A percentile compares a stretch with the other conserved stretches of the same genome.
These are phyloP conservation scores for Suhomyces bribrorum DNA, from an alignment of 1,139 yeast genomes.

Conservation along the genomic window DNA sequence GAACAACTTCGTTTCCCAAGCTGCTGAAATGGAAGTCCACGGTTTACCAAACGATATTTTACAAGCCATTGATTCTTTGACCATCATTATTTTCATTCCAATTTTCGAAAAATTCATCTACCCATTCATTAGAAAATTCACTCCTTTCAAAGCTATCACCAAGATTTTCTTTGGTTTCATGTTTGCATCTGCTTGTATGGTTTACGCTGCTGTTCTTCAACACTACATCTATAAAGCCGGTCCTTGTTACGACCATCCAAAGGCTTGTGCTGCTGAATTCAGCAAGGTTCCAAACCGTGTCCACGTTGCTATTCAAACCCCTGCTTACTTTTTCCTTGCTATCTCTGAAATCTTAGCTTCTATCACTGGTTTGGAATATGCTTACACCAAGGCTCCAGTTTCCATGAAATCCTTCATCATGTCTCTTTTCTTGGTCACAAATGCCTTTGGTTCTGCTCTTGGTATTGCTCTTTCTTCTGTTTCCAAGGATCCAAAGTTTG, in stretches of 20 bases:
- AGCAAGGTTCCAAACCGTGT: conserved; percentile 47
- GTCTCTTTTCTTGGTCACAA: conserved; percentile 61
- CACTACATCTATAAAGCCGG: conserved; percentile 69
- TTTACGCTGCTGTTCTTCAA: conserved; percentile 81
- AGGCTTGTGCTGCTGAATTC: conserved; percentile 31
- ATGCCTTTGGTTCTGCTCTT: conserved; percentile 68
- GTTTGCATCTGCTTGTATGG: conserved; percentile 69
- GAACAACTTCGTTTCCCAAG: conserved; percentile 64
- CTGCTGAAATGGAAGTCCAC: conserved; percentile 63
- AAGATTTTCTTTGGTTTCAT: conserved; percentile 77
- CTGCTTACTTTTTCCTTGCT: conserved; percentile 63
- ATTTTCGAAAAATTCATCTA: conserved; percentile 54
- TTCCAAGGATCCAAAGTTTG: conserved; percentile 65
- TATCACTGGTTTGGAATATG: conserved; percentile 67
- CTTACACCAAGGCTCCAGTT: conserved; percentile 69
- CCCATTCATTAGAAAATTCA: conserved; percentile 54
- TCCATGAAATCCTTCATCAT: conserved; percentile 67
- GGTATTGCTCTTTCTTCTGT: conserved; percentile 73
- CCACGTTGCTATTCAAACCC: conserved; percentile 64
- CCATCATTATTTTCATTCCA: conserved; percentile 64
- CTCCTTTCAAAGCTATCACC: conserved; percentile 68
- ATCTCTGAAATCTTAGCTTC: conserved; percentile 66
- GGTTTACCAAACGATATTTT: conserved; percentile 67
- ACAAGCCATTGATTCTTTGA: conserved; percentile 62
- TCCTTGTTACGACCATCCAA: conserved; percentile 72